Conservation (phyloP, 208 protist species). For the Sergeia podlipaevii region DNA sequence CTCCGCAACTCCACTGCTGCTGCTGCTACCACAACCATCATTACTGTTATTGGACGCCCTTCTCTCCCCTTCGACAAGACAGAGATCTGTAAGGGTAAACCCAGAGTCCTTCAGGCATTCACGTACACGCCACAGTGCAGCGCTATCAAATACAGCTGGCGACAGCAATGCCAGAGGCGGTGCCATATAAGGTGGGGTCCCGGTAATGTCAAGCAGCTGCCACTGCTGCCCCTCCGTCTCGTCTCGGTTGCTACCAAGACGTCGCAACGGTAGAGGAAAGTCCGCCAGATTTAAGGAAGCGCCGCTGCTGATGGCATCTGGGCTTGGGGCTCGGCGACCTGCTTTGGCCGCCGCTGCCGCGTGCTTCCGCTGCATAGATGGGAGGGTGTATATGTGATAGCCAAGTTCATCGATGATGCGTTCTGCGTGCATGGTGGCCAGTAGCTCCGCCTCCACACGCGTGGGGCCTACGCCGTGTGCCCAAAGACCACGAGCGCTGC, state of each 20-base stretch:
- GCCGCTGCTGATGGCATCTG: slow-evolving; percentile 29
- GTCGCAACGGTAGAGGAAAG: slow-evolving; percentile 68
- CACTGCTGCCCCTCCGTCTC: slow-evolving; percentile 78
- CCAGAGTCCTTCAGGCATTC: too few species aligned
- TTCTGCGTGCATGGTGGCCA: slow-evolving; percentile 85
- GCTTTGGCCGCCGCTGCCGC: slow-evolving; percentile 59
- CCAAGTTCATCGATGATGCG: slow-evolving; percentile 82
- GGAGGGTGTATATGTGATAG: slow-evolving; percentile 83
- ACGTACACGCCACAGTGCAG: slow-evolving; percentile 43
- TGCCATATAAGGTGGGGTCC: slow-evolving; percentile 18
- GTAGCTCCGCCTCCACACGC: slow-evolving; percentile 67
- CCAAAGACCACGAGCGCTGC: slow-evolving; percentile 33
- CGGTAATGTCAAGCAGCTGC: slow-evolving; percentile 56
- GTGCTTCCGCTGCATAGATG: slow-evolving; percentile 85
- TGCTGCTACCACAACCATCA: too few species aligned
- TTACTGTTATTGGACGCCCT: too few species aligned
- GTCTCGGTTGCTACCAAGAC: slow-evolving; percentile 41
- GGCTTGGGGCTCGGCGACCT: slow-evolving; percentile 69
- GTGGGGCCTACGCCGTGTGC: slow-evolving; percentile 76
- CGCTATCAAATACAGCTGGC: slow-evolving; percentile 62
- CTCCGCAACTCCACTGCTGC: too few species aligned
- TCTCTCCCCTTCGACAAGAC: too few species aligned
- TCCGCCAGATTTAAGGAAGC: not conserved
- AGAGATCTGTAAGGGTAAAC: too few species aligned
- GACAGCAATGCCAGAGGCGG: slow-evolving; percentile 46